These are phyloP conservation scores for Naganishia vaughanmartiniae DNA, from an alignment of 768 basidiomycete species.

Conservation along the genomic window DNA sequence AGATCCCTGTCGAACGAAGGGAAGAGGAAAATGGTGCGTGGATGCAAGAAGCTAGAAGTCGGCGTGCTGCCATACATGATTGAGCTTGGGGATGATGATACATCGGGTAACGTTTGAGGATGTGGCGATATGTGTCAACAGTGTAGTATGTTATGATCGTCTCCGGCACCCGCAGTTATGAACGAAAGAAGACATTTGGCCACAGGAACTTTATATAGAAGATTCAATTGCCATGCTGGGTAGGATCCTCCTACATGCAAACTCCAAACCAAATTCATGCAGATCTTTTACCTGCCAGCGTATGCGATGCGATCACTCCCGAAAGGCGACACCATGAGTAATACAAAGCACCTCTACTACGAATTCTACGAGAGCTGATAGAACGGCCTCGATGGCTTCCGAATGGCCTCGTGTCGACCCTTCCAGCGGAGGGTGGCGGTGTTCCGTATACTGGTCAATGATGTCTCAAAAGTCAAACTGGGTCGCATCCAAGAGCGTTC, in stretches of 20 bases:
- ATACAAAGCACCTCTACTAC: not conserved
- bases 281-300: not conserved
- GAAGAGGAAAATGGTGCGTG: not conserved
- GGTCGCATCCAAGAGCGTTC: not conserved
- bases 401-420: not conserved
- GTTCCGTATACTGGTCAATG: slow-evolving; percentile 19
- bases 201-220: not conserved
- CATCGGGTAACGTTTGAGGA: not conserved
- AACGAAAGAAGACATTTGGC: not conserved
- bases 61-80: not conserved
- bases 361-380: not conserved
- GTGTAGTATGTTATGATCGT: not conserved
- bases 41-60: not conserved
- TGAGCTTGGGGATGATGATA: not conserved
- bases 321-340: not conserved
- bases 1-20: slow-evolving; percentile 8
- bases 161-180: not conserved
- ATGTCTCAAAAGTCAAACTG: slow-evolving; percentile 10
- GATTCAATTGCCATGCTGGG: too few species aligned
- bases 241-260: not conserved
- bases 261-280: not conserved
- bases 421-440: slow-evolving; percentile 2
- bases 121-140: not conserved
- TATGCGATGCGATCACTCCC: not conserved
- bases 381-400: not conserved